phyloP scores from a whole-genome alignment of 1,284 basidiomycete genomes.

The Peniophora sp. region DNA sequence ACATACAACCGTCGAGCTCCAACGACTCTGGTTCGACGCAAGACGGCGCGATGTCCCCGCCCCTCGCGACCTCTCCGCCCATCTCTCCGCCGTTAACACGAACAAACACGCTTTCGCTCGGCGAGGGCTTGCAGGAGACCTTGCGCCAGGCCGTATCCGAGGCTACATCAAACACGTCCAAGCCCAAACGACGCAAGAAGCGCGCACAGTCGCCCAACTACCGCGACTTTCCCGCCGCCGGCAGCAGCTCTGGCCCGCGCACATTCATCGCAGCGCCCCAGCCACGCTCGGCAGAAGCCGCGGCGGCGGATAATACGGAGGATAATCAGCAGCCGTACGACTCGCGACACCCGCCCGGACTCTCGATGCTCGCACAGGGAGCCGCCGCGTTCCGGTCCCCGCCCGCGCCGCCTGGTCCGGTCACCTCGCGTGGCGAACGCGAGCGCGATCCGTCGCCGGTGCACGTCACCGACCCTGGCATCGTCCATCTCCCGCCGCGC shows the following conservation, averaged over 20 bases:
- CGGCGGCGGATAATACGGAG: not conserved
- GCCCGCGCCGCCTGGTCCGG: constrained; percentile 7
- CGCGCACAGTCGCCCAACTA: constrained; percentile 16
- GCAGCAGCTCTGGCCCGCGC: constrained; percentile 15
- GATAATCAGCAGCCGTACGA: constrained; percentile 10
- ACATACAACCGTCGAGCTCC: constrained; percentile 18
- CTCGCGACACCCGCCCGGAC: constrained; percentile 19
- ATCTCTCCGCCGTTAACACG: no score
- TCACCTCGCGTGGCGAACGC: not conserved
- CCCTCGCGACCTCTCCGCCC: not conserved
- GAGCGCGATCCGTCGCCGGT: constrained; percentile 3
- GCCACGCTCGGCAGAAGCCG: constrained; percentile 11
- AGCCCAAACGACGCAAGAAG: not conserved
- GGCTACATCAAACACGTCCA: not conserved
- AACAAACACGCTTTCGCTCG: not conserved
- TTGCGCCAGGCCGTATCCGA: not conserved
- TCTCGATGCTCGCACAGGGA: constrained; percentile 18
- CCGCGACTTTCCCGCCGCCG: constrained; percentile 16
- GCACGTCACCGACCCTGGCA: not conserved
- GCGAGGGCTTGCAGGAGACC: not conserved
- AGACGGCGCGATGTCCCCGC: not conserved
- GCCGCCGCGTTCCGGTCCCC: constrained; percentile 17
- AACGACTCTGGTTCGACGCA: no score
- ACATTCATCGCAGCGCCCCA: constrained; percentile 13
- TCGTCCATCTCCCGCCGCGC: constrained; percentile 42